Evolutionary conservation across 1,284 basidiomycete genomes (phyloP), one percentile per base, ranked within the genome.

Genomic region (Chalciporus sp.): DNA sequence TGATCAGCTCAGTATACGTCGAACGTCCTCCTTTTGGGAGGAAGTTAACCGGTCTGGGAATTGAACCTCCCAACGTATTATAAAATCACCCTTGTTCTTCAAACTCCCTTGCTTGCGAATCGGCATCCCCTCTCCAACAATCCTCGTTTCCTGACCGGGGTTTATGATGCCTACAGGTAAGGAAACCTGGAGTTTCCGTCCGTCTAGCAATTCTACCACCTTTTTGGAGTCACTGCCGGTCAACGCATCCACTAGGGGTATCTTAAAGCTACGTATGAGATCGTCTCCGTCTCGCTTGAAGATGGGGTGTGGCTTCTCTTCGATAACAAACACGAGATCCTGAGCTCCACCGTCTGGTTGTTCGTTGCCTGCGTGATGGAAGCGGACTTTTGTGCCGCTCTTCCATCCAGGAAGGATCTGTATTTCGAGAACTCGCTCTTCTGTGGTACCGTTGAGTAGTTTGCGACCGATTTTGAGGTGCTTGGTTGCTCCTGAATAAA

Each of bases 351-450:
- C 84, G 28, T 62, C 74, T n/a, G 80, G 72, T 55, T 84, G 82
- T 66, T 97, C 94, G 72, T 97, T 94, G 3, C 95, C 94, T 7
- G 92, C 87, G 19, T 83, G 82, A 0, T 91, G 85, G 73, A 95
- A 98, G 53, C 92, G 86, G 58, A 97, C 83, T 75, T 95, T 97
- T 19, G 95, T 98, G 2, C 95, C 95, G 60, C 83, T 82, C 76
- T 91, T 90, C 88, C 88, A 92, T 2, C 90, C 90, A 0, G 95
- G 91, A 61, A 88, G 85, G 51, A 96, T 84, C n/a, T 84, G 80
- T 60, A 96, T 90, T 67, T 95, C 93, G 55, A 97, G 83, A 8
- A 95, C 86, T 73, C 95, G 97, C 60, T 96, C 93, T 71, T 97
- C 94, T 12, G 84, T 87, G 12, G 76, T 73, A 1, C 95, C 94